Evolutionary conservation across 305 asterid species (phyloP), one percentile per base, ranked within the genome.

Genomic region (Fraxinus floribunda): DNA sequence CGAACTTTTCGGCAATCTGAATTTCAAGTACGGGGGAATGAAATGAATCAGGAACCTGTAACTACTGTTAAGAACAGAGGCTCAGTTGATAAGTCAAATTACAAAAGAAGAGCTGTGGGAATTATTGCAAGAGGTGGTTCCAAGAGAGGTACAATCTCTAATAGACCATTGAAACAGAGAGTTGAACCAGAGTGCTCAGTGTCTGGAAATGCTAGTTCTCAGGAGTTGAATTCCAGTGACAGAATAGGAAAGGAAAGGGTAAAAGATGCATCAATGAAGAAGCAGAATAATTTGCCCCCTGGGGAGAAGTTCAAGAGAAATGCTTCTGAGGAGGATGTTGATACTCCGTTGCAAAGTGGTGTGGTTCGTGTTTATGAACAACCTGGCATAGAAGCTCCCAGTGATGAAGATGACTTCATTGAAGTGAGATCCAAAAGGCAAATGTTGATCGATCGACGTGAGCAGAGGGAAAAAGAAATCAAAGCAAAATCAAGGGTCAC

Each of bases 341-440:
- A 94, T 89, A 95, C 98, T 83, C 97, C 99, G 39, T 81, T 97
- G 86, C 99, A 93, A 84, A 95, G 95, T 92, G 98, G 99, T 68
- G 91, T 95, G 88, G 98, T 97, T 78, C 94, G 95, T 64, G 94
- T 97, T 77, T 97, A 89, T 86, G 93, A 89, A 76, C 98, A 97
- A 86, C 89, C 98, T 83, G 98, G 98, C 77, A 94, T 96, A 78
- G 99, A 94, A 89, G 94, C 94, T 80, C 94, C 98, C 71, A 92
- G 98, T 64, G 98, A 94, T 79, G 98, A 93, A 83, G 99, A 96
- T 91, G 99, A 94, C 88, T 96, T 96, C 87, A 96, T 96, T 88
- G 91, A 94, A 85, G 99, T 94, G 84, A 91, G 99, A 85, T 95
- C 98, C 78, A 97, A 97, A 86, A 90, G 97, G 89, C 97, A 97